phyloP scores from a whole-genome alignment of 2,329 filamentous ascomycete genomes.

The Fusarium sp. region DNA sequence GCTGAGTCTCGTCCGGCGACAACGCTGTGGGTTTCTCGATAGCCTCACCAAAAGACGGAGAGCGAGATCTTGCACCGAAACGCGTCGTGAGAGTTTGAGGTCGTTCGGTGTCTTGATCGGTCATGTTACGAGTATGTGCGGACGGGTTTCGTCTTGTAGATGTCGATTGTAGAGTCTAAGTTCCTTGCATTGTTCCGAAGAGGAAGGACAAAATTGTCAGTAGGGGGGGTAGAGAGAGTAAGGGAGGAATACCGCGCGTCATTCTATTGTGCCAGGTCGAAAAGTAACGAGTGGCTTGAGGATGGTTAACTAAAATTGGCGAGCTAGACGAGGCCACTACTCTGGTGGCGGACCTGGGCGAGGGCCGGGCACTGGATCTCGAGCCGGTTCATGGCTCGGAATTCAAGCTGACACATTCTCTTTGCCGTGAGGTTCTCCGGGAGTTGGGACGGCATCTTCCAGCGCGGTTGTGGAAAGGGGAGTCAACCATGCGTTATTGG shows the following conservation, averaged over 20 bases:
- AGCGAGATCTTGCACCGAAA: neutral
- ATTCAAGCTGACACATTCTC: neutral
- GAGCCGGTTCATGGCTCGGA: neutral
- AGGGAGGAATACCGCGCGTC: neutral
- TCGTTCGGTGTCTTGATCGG: neutral
- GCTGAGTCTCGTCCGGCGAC: neutral
- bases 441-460: neutral
- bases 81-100: neutral
- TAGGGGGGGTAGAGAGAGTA: neutral
- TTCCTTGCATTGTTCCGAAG: neutral
- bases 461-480: neutral
- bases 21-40: neutral
- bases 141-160: neutral
- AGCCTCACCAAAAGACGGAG: neutral
- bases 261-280: neutral
- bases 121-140: neutral
- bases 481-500: neutral
- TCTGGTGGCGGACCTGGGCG: neutral
- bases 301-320: neutral
- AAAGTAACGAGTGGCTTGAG: neutral
- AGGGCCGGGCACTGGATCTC: neutral
- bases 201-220: neutral
- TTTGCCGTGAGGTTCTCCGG: neutral
- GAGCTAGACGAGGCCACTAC: neutral
- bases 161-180: neutral